Evolutionary conservation across 345 rosid species (phyloP).

Genomic region (Brassica rapa): DNA sequence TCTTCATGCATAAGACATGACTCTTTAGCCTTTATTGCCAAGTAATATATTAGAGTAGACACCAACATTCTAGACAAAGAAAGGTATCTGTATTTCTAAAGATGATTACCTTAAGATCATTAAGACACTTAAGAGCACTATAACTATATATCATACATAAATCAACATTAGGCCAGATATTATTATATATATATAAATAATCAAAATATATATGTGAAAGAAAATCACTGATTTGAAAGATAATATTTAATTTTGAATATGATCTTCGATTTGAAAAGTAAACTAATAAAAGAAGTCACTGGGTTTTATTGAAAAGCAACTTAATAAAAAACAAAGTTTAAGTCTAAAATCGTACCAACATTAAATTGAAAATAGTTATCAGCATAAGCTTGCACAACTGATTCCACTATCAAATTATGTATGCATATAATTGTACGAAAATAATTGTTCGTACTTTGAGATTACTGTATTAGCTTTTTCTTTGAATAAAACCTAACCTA

Average conservation of each 20-base stretch:
- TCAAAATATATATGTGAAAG: neutral
- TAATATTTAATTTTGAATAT: neutral
- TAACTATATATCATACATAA: neutral
- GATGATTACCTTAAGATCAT: constrained; percentile 2
- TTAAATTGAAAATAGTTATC: neutral
- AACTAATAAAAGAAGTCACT: neutral
- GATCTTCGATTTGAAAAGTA: neutral
- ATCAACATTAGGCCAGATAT: neutral
- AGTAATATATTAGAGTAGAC: constrained; percentile 17
- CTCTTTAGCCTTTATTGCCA: constrained; percentile 36
- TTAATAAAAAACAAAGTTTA: neutral
- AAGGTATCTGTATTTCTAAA: constrained; percentile 33
- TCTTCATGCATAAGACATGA: constrained; percentile 45
- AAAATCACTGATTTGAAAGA: neutral
- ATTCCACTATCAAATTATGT: constrained; percentile 14
- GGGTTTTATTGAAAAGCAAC: neutral
- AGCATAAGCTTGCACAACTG: constrained; percentile 11
- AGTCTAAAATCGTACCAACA: neutral
- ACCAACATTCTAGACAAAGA: constrained; percentile 35
- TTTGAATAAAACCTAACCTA: neutral
- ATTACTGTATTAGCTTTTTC: neutral
- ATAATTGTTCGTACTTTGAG: constrained; percentile 6
- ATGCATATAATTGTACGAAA: neutral
- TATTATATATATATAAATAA: neutral
- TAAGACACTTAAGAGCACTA: neutral